Evolutionary conservation across 805 yeast genomes (phyloP).

Genomic region (Vanderwaltozyma yarrowii): DNA sequence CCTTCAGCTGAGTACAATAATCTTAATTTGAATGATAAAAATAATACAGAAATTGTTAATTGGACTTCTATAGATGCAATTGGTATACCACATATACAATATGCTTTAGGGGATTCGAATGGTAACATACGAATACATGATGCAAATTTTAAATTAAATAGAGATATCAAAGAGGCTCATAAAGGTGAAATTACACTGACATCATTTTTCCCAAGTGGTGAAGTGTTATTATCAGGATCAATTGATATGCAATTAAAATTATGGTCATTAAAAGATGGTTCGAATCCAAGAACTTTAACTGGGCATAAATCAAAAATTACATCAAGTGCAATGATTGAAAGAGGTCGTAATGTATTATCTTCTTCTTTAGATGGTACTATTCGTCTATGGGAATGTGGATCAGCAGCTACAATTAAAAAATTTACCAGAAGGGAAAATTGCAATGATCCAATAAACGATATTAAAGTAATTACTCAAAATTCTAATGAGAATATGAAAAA

Average conservation of each 20-base stretch:
- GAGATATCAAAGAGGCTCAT: constrained; percentile 37
- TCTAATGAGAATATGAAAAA: background rate
- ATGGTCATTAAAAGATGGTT: constrained; percentile 45
- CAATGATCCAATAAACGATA: constrained; percentile 29
- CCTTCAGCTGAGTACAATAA: no score
- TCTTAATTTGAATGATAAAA: background rate
- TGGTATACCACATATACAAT: constrained; percentile 16
- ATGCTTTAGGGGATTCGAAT: constrained; percentile 27
- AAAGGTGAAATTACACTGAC: constrained; percentile 35
- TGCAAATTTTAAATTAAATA: constrained; percentile 6
- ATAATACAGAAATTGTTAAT: constrained; percentile 3
- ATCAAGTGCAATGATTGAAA: constrained; percentile 42
- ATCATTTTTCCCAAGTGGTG: constrained; percentile 51
- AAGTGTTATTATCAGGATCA: constrained; percentile 50
- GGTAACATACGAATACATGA: constrained; percentile 27
- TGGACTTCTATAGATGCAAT: constrained; percentile 31
- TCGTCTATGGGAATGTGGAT: constrained; percentile 61
- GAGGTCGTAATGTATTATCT: constrained; percentile 58
- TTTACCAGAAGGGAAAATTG: constrained; percentile 30
- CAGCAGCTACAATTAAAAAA: constrained; percentile 36
- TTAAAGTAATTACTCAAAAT: constrained; percentile 5
- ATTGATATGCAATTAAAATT: constrained; percentile 49
- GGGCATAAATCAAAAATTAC: constrained; percentile 43
- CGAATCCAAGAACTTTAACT: constrained; percentile 39
- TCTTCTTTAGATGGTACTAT: constrained; percentile 46